phyloP scores from a whole-genome alignment of 805 yeast species.

The Cyberlindnera mississippiensis region DNA sequence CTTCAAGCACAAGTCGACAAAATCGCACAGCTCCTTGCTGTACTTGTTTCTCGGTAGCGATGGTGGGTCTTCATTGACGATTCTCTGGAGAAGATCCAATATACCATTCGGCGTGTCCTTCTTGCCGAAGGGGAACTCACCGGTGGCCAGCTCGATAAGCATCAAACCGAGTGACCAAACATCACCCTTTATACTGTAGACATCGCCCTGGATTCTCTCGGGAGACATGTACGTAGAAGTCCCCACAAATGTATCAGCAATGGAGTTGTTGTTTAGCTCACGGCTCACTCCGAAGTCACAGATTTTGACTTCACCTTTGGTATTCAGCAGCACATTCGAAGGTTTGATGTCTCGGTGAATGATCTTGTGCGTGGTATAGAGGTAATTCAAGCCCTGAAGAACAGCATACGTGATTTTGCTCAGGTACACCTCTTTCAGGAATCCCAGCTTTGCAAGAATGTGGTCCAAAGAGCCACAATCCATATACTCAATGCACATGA shows the following conservation, averaged over 20 bases:
- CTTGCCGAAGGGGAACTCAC: slow-evolving; percentile 73
- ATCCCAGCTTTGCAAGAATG: slow-evolving; percentile 57
- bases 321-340: slow-evolving; percentile 83
- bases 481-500: slow-evolving; percentile 93
- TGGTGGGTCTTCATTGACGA: slow-evolving; percentile 93
- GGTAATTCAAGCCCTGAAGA: slow-evolving; percentile 72
- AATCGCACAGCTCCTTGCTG: slow-evolving; percentile 50
- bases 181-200: slow-evolving; percentile 91
- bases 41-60: slow-evolving; percentile 43
- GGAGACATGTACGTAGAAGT: slow-evolving; percentile 98
- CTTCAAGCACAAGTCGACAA: slow-evolving; percentile 71
- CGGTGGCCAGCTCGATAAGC: slow-evolving; percentile 84
- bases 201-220: slow-evolving; percentile 92
- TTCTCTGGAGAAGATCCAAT: slow-evolving; percentile 83
- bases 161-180: slow-evolving; percentile 96
- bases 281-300: slow-evolving; percentile 97
- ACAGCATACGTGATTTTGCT: slow-evolving; percentile 75
- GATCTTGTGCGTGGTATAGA: slow-evolving; percentile 80
- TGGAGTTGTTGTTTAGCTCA: slow-evolving; percentile 77
- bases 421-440: slow-evolving; percentile 63
- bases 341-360: slow-evolving; percentile 97
- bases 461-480: slow-evolving; percentile 92
- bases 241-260: slow-evolving; percentile 97
- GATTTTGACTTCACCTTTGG: slow-evolving; percentile 80
- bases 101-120: slow-evolving; percentile 76